These are phyloP conservation scores for Biscogniauxia marginata DNA, from an alignment of 2,329 filamentous ascomycete species.

Conservation along the genomic window DNA sequence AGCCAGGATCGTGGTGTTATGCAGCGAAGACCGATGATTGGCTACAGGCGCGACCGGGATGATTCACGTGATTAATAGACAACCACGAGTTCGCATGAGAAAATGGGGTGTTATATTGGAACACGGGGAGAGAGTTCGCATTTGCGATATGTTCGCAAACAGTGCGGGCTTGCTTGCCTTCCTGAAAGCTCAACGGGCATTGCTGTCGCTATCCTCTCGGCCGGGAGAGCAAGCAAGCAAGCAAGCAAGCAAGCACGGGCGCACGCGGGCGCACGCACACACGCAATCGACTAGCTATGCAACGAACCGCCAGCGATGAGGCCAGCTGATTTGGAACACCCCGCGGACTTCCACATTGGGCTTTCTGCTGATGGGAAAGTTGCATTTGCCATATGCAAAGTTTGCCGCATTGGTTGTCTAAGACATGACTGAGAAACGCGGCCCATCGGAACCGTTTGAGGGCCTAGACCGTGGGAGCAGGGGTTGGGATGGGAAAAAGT, in stretches of 20 bases:
- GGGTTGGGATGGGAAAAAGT: neutral
- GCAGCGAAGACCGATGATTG: neutral
- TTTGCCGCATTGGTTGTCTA: neutral
- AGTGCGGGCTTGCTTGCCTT: neutral
- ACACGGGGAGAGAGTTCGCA: neutral
- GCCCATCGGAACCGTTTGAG: neutral
- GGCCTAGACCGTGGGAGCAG: neutral
- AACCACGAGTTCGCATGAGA: neutral
- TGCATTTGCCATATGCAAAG: neutral
- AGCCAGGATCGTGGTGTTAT: neutral
- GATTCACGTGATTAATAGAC: neutral
- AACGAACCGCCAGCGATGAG: neutral
- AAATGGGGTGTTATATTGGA: neutral
- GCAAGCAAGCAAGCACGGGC: neutral
- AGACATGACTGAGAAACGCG: neutral
- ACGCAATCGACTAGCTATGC: neutral
- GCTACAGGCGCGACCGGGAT: neutral
- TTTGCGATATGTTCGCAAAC: neutral
- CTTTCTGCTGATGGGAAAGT: neutral
- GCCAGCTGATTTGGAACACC: neutral
- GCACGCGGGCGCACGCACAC: too few relatives aligned
- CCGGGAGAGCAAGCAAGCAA: neutral
- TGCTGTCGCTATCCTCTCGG: neutral
- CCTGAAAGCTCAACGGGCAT: neutral
- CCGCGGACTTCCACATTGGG: neutral